Conservation (phyloP, 164 flowering plant genomes). For the Kingdonia uniflora region DNA sequence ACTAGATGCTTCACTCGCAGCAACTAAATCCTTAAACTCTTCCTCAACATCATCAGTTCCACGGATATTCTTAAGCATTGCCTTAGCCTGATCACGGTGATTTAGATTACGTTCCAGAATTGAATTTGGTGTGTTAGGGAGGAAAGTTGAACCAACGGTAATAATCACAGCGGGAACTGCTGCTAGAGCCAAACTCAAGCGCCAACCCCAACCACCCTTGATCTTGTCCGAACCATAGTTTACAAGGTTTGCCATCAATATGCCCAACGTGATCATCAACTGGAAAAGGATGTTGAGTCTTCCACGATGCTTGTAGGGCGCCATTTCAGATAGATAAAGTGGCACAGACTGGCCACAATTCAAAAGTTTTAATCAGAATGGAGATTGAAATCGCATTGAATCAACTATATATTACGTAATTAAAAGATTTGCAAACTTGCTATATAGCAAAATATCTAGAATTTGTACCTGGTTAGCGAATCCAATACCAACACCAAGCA, state of each 20-base stretch:
- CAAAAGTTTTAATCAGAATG: background rate
- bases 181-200: background rate
- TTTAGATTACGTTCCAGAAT: background rate
- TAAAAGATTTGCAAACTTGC: background rate
- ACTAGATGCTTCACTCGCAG: slow-evolving; percentile 1
- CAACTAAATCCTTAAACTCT: background rate
- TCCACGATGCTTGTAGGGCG: slow-evolving; percentile 2
- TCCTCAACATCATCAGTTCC: slow-evolving; percentile 1
- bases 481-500: slow-evolving; percentile 4
- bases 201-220: no score
- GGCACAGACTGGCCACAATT: slow-evolving; percentile 1
- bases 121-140: slow-evolving; percentile 2
- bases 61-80: background rate
- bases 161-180: background rate
- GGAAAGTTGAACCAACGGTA: background rate
- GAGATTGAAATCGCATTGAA: background rate
- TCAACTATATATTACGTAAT: background rate
- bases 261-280: background rate
- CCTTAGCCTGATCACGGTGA: background rate
- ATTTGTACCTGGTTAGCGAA: background rate
- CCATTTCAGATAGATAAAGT: slow-evolving; percentile 1
- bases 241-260: background rate
- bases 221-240: no score
- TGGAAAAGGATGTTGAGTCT: background rate
- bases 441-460: background rate